phyloP scores from a whole-genome alignment of 139 green algal species.

The Mesotaenium endlicherianum region DNA sequence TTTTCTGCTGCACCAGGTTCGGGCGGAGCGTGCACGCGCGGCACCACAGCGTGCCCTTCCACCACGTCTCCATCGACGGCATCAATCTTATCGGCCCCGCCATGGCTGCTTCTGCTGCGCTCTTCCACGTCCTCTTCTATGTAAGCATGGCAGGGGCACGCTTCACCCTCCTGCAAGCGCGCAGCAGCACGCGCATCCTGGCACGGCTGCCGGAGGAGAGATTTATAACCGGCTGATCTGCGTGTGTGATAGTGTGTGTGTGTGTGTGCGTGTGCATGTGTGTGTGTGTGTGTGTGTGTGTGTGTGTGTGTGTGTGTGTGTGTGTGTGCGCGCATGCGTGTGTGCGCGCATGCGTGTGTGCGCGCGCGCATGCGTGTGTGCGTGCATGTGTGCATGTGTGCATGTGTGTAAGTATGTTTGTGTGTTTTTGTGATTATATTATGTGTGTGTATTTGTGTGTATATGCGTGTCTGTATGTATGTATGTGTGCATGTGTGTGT shows the following conservation, averaged over 20 bases:
- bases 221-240: background rate
- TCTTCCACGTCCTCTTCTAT: background rate
- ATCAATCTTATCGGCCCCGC: background rate
- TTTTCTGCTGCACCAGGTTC: too few species aligned
- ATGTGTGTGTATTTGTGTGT: too few species aligned
- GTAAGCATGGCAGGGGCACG: background rate
- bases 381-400: too few species aligned
- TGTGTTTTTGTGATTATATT: too few species aligned
- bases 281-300: background rate
- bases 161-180: too few species aligned
- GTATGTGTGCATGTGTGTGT: too few species aligned
- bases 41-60: background rate
- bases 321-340: too few species aligned
- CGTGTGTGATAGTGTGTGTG: background rate
- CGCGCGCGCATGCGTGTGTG: too few species aligned
- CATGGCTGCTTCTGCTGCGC: background rate
- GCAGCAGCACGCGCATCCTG: background rate
- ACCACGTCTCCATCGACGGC: constrained; percentile 6
- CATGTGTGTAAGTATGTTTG: too few species aligned
- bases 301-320: background rate
- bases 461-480: too few species aligned
- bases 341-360: too few species aligned
- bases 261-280: background rate
- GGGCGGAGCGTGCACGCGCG: too few species aligned
- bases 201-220: background rate